A percentile compares a stretch with the other conserved stretches of the same genome.
These are phyloP conservation scores for Farysia itapuensis DNA, from an alignment of 1,284 basidiomycete species.

Conservation along the genomic window DNA sequence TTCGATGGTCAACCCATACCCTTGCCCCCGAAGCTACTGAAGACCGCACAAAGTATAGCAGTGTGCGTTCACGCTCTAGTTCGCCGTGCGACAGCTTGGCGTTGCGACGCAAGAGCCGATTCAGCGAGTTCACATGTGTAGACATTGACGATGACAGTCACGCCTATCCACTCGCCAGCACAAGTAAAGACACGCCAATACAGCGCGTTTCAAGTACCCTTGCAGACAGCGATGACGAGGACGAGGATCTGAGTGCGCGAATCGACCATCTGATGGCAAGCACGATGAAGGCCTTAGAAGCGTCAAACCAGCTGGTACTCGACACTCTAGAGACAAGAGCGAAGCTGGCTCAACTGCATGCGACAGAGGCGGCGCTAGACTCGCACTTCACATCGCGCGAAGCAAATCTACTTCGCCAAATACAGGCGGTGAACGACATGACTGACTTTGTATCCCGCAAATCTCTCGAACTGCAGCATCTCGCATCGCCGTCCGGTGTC, in stretches of 20 bases:
- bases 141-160: constrained; percentile 9
- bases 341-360: constrained; percentile 29
- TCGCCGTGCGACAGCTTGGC: constrained; percentile 30
- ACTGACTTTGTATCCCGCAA: constrained; percentile 23
- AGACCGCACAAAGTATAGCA: constrained; percentile 1
- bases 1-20: constrained; percentile 21
- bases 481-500: constrained; percentile 1
- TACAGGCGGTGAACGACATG: constrained; percentile 27
- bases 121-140: constrained; percentile 29
- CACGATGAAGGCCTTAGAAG: constrained; percentile 33
- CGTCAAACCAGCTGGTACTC: constrained; percentile 23
- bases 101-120: constrained; percentile 22
- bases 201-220: too few species aligned
- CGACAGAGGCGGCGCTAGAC: constrained; percentile 27
- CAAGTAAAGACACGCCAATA: neutral
- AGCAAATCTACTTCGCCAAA: constrained; percentile 18
- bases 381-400: constrained; percentile 23
- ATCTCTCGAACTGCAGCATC: constrained; percentile 13
- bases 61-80: constrained; percentile 20
- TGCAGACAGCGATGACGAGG: neutral
- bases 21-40: constrained; percentile 7
- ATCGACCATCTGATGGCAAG: constrained; percentile 29
- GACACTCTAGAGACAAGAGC: constrained; percentile 26
- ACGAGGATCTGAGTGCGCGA: constrained; percentile 9
- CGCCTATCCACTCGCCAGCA: neutral